phyloP scores from a whole-genome alignment of 305 asterid species.

The Ruellia speciosa region DNA sequence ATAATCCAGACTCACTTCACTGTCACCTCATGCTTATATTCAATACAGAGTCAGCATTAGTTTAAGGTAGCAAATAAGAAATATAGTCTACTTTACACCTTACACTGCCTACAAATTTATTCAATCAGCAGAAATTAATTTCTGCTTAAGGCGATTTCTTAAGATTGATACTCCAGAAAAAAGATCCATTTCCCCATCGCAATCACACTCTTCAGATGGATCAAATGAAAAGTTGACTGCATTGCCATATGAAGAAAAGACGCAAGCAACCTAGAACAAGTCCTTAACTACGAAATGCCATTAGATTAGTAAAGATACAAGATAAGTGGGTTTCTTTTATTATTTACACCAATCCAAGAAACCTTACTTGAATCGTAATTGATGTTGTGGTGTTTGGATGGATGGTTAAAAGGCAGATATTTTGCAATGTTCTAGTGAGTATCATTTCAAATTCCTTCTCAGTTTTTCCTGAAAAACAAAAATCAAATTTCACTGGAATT shows the following conservation, averaged over 20 bases:
- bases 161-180: too few species aligned
- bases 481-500: constrained; percentile 17
- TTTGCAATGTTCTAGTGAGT: constrained; percentile 67
- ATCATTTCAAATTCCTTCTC: constrained; percentile 92
- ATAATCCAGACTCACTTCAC: too few species aligned
- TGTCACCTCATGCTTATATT: too few species aligned
- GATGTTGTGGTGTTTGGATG: constrained; percentile 86
- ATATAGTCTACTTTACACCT: too few species aligned
- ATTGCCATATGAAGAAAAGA: too few species aligned
- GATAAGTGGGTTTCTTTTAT: not conserved
- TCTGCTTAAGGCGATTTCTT: too few species aligned
- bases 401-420: constrained; percentile 61
- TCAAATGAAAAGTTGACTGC: not conserved
- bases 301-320: not conserved
- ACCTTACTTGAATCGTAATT: constrained; percentile 60
- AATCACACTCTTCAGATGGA: not conserved
- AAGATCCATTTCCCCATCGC: not conserved
- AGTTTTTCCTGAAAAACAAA: constrained; percentile 42
- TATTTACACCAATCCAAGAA: not conserved
- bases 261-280: too few species aligned
- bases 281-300: not conserved
- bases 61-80: too few species aligned
- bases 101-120: not conserved
- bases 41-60: too few species aligned
- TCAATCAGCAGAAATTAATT: not conserved